Conservation (phyloP, 768 basidiomycete genomes). For the Auricularia heimuer region DNA sequence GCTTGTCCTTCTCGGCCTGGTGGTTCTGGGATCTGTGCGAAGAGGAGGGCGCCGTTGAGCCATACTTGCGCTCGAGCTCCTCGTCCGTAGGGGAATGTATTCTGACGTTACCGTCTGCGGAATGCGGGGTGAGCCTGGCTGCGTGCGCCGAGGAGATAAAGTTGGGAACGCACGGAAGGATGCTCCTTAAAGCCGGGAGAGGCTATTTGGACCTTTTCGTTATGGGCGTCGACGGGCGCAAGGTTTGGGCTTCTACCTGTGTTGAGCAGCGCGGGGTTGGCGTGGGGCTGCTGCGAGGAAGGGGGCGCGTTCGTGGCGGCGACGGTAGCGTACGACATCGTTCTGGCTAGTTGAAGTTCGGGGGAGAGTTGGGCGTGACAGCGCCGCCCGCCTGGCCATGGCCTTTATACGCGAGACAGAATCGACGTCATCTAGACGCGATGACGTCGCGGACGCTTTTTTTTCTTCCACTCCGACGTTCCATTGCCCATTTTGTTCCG, state of each 20-base stretch:
- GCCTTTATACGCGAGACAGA: neutral
- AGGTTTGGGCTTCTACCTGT: constrained; percentile 26
- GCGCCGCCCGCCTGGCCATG: no score
- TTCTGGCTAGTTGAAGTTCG: neutral
- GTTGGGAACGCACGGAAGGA: constrained; percentile 28
- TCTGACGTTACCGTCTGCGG: constrained; percentile 9
- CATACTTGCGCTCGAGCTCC: constrained; percentile 17
- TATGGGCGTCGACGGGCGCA: constrained; percentile 32
- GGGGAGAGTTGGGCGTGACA: neutral
- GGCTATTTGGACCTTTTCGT: constrained; percentile 48
- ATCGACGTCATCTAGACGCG: no score
- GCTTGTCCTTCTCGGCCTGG: constrained; percentile 8
- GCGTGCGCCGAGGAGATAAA: neutral
- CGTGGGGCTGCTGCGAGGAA: constrained; percentile 42
- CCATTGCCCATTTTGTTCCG: no score
- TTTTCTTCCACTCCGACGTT: no score
- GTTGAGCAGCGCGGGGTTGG: constrained; percentile 56
- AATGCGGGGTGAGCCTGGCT: constrained; percentile 7
- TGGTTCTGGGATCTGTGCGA: constrained; percentile 10
- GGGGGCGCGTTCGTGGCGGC: constrained; percentile 50
- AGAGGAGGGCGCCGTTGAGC: constrained; percentile 8
- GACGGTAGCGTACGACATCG: constrained; percentile 67
- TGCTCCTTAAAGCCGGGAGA: constrained; percentile 38
- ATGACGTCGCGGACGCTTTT: no score
- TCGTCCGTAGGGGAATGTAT: constrained; percentile 21